Evolutionary conservation across 75 land plant species (phyloP).

Genomic region (Chamaecyparis obtusa): DNA sequence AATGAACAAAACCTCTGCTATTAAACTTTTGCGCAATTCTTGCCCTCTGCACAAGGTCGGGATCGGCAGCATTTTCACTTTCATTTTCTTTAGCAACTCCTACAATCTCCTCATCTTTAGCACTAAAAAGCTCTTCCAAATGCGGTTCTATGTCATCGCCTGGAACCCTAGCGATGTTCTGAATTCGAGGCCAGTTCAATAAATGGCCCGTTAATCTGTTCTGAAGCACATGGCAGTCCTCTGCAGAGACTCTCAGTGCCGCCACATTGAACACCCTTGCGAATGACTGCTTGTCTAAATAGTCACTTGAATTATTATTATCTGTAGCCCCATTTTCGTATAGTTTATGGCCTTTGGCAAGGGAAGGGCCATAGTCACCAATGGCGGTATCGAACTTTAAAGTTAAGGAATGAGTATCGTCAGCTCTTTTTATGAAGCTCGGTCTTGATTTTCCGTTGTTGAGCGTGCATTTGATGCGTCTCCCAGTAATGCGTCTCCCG

Average conservation of each 20-base stretch:
- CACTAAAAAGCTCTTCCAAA: constrained; percentile 11
- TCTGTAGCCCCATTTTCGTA: not conserved
- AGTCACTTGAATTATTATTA: not conserved
- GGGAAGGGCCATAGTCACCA: constrained; percentile 49
- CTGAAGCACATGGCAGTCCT: constrained; percentile 51
- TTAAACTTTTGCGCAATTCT: constrained; percentile 51
- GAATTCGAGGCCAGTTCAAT: constrained; percentile 88
- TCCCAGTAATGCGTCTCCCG: too few species aligned
- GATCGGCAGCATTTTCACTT: not conserved
- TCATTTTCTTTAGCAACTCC: not conserved
- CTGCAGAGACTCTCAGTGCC: constrained; percentile 75
- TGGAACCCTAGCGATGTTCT: constrained; percentile 75
- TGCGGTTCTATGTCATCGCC: constrained; percentile 75
- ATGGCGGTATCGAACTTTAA: not conserved
- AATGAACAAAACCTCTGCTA: constrained; percentile 33
- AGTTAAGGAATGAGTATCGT: not conserved
- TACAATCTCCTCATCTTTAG: not conserved
- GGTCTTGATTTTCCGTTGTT: not conserved
- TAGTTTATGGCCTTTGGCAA: constrained; percentile 32
- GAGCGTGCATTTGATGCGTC: not conserved
- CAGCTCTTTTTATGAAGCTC: not conserved
- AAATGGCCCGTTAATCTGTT: constrained; percentile 75
- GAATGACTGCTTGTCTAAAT: constrained; percentile 44
- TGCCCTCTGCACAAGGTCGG: constrained; percentile 36
- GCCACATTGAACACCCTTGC: constrained; percentile 58